Base-by-base conservation (phyloP, 2,329 filamentous ascomycete genomes). In the Lecanicillium sp. region DNA sequence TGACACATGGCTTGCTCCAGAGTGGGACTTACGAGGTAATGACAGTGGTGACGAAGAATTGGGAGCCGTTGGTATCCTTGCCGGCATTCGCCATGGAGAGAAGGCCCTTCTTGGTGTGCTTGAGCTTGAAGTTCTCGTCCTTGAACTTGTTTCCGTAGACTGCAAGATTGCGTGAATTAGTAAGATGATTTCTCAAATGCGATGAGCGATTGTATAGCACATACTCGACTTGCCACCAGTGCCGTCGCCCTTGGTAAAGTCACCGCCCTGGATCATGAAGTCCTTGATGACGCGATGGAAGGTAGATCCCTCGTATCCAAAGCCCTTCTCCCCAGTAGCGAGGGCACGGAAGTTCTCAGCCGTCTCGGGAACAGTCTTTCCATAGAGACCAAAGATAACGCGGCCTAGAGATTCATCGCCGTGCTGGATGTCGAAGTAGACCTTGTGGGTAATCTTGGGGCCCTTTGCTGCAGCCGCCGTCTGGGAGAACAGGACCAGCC, bases 101-200 rank as follows among this genome's bases (percentile, higher is more conserved):
- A 37, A 87, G 69, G 55, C 86, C 86, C 65, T 80, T 82, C 77
- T 87, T 88, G 71, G 74, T 77, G 79, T 94, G 87, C 76, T 88
- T 89, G 59, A 90, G 75, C 81, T 92, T 90, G 77, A 94, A 92
- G 82, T 90, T 92, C 80, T 94, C 86, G 56, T 94, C 86, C 49
- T 77, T 66, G 69, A 92, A 92, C 68, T 85, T 86, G 53, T 77
- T 72, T 55, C 86, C 86, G 61, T 90, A 92, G 71, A 92, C 78
- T 81, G 46, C n/a, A 42, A n/a, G 18, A 19, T 25, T 25, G 22
- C 6, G 11, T 25, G 22, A 17, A 36, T 54, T 39, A 54, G 50
- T 41, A 37, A 47, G 46, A 47, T 39, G 39, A 18, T 17, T n/a
- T 35, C 11, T 14, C 5, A 14, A 20, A 14, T 8, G n/a, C n/a